Percentiles rank a stretch among this genome's conserved stretches.
These are phyloP conservation scores for Axilococcus clingmanii DNA, from an alignment of 139 green algal genomes.

Conservation along the genomic window DNA sequence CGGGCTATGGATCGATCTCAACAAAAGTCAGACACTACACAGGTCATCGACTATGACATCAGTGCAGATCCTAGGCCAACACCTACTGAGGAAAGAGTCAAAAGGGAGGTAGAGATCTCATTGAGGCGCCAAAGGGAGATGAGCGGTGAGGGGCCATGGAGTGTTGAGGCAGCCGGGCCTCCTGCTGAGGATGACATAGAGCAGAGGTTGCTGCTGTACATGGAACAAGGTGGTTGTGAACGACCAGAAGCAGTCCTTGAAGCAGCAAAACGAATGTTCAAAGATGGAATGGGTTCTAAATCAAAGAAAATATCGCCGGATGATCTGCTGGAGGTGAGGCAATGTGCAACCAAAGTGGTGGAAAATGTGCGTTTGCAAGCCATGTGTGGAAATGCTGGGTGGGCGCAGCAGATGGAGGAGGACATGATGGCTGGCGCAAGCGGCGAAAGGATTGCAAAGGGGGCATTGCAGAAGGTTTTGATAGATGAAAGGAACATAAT, in stretches of 20 bases:
- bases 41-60: no score
- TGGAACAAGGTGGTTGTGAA: constrained; percentile 3
- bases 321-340: constrained; percentile 25
- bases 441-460: no score
- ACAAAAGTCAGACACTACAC: no score
- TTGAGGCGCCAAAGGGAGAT: no score
- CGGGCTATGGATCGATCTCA: no score
- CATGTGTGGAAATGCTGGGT: constrained; percentile 22
- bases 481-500: constrained; percentile 34
- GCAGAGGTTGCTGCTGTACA: constrained; percentile 14
- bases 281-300: constrained; percentile 7
- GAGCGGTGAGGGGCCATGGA: no score
- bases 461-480: constrained; percentile 23
- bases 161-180: no score
- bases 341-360: constrained; percentile 25
- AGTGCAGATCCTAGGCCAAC: no score
- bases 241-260: constrained; percentile 12
- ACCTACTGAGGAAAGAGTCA: no score
- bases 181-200: constrained; percentile 12
- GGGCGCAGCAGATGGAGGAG: constrained; percentile 28
- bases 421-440: constrained; percentile 21
- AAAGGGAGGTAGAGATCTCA: constrained; percentile 6
- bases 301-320: constrained; percentile 2
- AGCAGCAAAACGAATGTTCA: constrained; percentile 14
- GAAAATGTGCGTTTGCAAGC: constrained; percentile 25